Evolutionary conservation across 1,284 basidiomycete genomes (phyloP), one percentile per base, ranked within the genome.

Genomic region (Tilletia caries): DNA sequence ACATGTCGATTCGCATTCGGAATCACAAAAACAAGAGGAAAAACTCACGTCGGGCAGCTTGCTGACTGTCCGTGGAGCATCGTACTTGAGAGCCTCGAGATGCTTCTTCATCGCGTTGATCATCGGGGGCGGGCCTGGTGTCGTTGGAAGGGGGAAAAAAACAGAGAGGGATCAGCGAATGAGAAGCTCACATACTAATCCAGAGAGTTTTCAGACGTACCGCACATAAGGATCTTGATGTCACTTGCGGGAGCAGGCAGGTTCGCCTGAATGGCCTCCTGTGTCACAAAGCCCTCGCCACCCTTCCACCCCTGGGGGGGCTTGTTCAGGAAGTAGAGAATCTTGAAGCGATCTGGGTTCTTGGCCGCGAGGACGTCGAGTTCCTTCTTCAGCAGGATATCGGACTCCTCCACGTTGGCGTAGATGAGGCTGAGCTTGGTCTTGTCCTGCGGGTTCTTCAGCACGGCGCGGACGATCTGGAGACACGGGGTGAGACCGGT

Each of bases 81-180:
- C 90, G 86, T 93, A 97, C 75, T 89, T 89, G 77, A 98, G 88
- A 68, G 91, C 91, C 34, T 89, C 90, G 32, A 98, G 88, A 83
- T 95, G 90, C 87, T 91, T 93, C 87, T 97, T 97, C 93, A 98
- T 97, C 62, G 94, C 95, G 67, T 86, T 87, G 83, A 96, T 90
- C 95, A 98, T 98, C 8, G 95, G 95, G 27, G 95, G 94, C 70
- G 95, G 95, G 65, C 92, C 90, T 90, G 73, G 25, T 18, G 25
- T 8, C 10, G 20, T 25, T 20, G 2, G 29, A 44, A 23, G 23
- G 46, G n/a, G 60, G 46, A 20, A 32, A 34, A 54, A 12, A 23
- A 8, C 34, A n/a, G 34, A 23, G n/a, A 44, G 23, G 65, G 8
- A 34, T n/a, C n/a, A 6, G 29, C 20, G n/a, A 27, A 50, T n/a